Conservation (phyloP, 257 asterid genomes). For the Nicotiana sylvestris region DNA sequence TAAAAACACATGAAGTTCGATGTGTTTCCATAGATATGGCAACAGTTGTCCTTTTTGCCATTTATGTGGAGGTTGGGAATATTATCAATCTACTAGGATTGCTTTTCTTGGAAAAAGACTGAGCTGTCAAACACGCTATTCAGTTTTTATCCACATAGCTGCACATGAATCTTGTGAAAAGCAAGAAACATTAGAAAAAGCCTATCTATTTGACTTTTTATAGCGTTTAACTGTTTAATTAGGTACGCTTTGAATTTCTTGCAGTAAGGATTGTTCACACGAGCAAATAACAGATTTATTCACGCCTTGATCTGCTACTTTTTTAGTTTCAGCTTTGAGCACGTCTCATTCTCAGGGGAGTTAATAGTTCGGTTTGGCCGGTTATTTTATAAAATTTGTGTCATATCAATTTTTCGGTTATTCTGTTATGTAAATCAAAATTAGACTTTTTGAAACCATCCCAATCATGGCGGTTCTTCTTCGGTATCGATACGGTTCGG, state of each 20-base stretch:
- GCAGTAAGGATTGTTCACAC: background rate
- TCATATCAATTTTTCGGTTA: too few relatives aligned
- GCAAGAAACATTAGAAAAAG: background rate
- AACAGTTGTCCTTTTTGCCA: constrained; percentile 12
- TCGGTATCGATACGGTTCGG: too few relatives aligned
- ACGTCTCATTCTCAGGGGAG: too few relatives aligned
- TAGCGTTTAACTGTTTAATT: background rate
- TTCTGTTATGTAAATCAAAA: too few relatives aligned
- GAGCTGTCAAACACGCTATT: constrained; percentile 9
- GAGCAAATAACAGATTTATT: background rate
- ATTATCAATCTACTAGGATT: background rate
- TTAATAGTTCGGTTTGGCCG: too few relatives aligned
- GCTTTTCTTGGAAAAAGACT: constrained; percentile 18
- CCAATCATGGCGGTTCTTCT: too few relatives aligned
- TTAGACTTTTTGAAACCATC: too few relatives aligned
- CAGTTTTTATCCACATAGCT: background rate
- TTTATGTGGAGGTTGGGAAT: constrained; percentile 18
- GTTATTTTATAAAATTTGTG: too few relatives aligned
- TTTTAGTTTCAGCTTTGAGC: too few relatives aligned
- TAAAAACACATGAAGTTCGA: constrained; percentile 29
- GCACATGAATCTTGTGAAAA: constrained; percentile 34
- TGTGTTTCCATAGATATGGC: background rate
- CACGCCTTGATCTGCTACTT: too few relatives aligned
- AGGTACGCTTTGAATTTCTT: background rate
- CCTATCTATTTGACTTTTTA: background rate